Percentiles rank a stretch among this genome's conserved stretches.
phyloP scores from a whole-genome alignment of 208 protist species.

The Hexamita inflata region DNA sequence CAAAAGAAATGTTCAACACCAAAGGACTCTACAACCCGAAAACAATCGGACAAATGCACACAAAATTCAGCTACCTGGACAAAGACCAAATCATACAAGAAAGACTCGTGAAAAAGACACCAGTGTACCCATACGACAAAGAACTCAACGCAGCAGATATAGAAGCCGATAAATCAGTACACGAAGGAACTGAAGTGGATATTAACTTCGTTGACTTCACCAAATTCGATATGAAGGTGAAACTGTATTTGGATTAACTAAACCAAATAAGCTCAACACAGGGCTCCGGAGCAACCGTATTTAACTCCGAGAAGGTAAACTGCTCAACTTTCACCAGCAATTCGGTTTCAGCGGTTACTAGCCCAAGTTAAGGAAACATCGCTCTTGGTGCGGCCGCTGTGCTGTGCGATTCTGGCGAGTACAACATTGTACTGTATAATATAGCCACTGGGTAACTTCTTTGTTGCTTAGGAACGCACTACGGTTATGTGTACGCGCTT shows the following conservation, averaged over 20 bases:
- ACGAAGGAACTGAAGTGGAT: not conserved
- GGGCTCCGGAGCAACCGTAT: not conserved
- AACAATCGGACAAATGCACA: too few relatives aligned
- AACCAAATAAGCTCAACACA: not conserved
- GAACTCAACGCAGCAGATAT: not conserved
- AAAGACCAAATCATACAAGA: too few relatives aligned
- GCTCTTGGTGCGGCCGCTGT: not conserved
- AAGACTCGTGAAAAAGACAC: too few relatives aligned
- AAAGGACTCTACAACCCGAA: too few relatives aligned
- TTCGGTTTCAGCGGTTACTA: not conserved
- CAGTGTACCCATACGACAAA: too few relatives aligned
- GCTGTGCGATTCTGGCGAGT: not conserved
- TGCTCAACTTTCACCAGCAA: not conserved
- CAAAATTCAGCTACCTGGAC: too few relatives aligned
- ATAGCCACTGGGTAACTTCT: not conserved
- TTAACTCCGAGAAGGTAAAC: not conserved
- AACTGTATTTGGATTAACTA: not conserved
- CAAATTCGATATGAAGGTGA: not conserved
- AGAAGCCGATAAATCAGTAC: not conserved
- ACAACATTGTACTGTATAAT: not conserved
- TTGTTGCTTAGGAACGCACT: not conserved
- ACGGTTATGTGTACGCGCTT: not conserved
- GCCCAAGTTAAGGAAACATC: not conserved
- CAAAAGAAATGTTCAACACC: too few relatives aligned
- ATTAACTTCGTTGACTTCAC: not conserved